Conservation (phyloP, 371 early-diverging fungal species). For the Cokeromyces recurvatus region DNA sequence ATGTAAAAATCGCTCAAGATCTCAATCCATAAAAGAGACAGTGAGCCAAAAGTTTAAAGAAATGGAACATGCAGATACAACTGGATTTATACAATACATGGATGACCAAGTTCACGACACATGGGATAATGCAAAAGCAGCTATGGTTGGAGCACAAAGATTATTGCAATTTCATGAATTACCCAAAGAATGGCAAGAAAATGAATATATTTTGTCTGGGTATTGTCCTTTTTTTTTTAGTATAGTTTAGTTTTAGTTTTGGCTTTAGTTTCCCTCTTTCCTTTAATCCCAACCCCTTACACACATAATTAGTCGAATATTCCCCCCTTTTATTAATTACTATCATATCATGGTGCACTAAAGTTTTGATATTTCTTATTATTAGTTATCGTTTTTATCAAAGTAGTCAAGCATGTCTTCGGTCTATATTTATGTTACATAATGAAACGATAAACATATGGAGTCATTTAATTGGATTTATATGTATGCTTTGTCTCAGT, state of each 20-base stretch:
- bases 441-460: conserved; percentile 73
- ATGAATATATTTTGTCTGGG: conserved; percentile 54
- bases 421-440: conserved; percentile 61
- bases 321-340: too few species aligned
- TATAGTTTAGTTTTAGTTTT: too few species aligned
- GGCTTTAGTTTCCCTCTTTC: too few species aligned
- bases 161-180: conserved; percentile 53
- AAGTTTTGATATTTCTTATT: too few species aligned
- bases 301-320: too few species aligned
- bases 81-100: conserved; percentile 28
- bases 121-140: conserved; percentile 48
- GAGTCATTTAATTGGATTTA: conserved; percentile 63
- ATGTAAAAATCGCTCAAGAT: conserved; percentile 4
- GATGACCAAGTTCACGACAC: conserved; percentile 41
- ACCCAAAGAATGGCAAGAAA: conserved; percentile 60
- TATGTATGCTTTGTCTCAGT: conserved; percentile 51
- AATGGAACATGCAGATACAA: conserved; percentile 30
- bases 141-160: conserved; percentile 49
- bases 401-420: conserved; percentile 46
- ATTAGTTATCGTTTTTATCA: conserved; percentile 20
- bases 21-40: neutral
- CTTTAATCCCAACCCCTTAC: too few species aligned
- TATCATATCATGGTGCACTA: too few species aligned
- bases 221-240: conserved; percentile 7
- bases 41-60: conserved; percentile 20